Evolutionary conservation across 2,329 filamentous ascomycete species (phyloP), one percentile per base, ranked within the genome.

Genomic region (Diaporthe vaccinii): DNA sequence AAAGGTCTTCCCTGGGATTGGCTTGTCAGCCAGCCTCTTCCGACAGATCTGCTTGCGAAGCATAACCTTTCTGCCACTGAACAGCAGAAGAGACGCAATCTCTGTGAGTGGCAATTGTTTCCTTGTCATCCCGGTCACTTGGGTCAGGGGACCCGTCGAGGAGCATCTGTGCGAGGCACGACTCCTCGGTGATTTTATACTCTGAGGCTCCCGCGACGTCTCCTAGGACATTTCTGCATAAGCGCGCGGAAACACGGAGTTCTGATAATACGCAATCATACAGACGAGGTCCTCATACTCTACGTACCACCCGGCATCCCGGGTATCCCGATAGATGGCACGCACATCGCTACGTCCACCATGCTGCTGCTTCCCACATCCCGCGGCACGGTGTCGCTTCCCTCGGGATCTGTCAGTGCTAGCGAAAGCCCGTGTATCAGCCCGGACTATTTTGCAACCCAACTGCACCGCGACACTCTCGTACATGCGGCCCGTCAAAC

Each of bases 1-100:
- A 73, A 73, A 41, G 14, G 61, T 28, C 59, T 73, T n/a, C 72
- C 72, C 1, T 73, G 71, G 71, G 71, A 73, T 14, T 73, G 71
- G 71, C 4, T 73, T 22, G 71, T 73, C 39, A 73, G 71, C 71
- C 58, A 65, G 39, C 41, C 71, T 53, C 57, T 73, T 8, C 71
- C 71, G 14, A 25, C 14, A 53, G 58, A 65, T 10, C 17, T 73
- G 7, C 31, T 67, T n/a, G 25, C 28, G 14, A 73, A 73, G 58
- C 71, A 73, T 17, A 7, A 53, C 10, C 55, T 2, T 15, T 10
- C 51, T n/a, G 25, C 36, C 57, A 55, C 39, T 39, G 71, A 34
- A 53, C 2, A 62, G 25, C n/a, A 65, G 58, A 53, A 55, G 57
- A 28, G 46, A 20, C 55, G 70, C 25, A 65, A 62, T n/a, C 57